These are phyloP conservation scores for Pleurotus sapidus DNA, from an alignment of 768 basidiomycete genomes.

Conservation along the genomic window DNA sequence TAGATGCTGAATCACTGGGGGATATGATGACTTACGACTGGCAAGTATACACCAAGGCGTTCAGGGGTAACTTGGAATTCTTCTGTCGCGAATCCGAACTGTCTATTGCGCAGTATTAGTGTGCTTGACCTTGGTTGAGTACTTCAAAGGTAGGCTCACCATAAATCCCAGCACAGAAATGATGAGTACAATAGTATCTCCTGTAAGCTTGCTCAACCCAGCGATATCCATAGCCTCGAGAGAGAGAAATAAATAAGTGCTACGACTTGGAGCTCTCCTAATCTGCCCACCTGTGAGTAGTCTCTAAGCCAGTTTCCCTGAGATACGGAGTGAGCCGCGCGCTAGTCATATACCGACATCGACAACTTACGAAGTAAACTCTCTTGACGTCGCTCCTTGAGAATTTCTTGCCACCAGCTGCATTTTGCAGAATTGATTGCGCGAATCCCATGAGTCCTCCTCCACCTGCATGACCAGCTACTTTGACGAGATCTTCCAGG, in stretches of 20 bases:
- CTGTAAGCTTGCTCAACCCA: constrained; percentile 60
- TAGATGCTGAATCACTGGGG: neutral
- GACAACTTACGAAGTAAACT: constrained; percentile 54
- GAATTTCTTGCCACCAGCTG: constrained; percentile 56
- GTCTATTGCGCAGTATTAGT: constrained; percentile 32
- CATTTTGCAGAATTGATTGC: constrained; percentile 39
- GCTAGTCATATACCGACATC: neutral
- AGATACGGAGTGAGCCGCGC: neutral
- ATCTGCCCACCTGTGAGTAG: constrained; percentile 51
- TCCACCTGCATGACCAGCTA: constrained; percentile 43
- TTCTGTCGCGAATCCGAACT: constrained; percentile 59
- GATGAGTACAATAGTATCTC: constrained; percentile 60
- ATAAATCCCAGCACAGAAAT: constrained; percentile 59
- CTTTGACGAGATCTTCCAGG: constrained; percentile 57
- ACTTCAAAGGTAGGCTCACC: constrained; percentile 23
- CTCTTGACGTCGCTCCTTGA: constrained; percentile 62
- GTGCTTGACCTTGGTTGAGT: neutral
- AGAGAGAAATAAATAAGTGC: neutral
- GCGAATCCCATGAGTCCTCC: constrained; percentile 53
- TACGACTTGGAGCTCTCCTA: neutral
- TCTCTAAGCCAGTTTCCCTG: constrained; percentile 72
- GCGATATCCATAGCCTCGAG: constrained; percentile 67
- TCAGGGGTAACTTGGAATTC: constrained; percentile 74
- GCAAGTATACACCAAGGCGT: constrained; percentile 74
- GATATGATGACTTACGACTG: constrained; percentile 42